phyloP scores from a whole-genome alignment of 306 rosid genomes.

The Mimosa pudica region DNA sequence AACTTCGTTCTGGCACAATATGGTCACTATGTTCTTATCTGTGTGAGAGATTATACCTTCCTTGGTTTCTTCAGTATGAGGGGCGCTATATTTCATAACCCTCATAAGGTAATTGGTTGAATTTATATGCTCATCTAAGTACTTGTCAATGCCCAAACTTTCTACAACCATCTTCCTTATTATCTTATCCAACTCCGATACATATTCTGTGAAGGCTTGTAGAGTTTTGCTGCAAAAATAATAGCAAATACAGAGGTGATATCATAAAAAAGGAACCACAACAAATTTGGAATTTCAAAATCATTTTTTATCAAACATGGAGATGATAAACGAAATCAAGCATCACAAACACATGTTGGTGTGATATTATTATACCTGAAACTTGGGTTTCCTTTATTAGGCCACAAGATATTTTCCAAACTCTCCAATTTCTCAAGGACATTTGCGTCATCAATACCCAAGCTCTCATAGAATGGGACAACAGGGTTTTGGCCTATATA shows the following conservation, averaged over 20 bases:
- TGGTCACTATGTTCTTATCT: background rate
- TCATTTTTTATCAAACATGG: too few species aligned
- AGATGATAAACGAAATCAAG: too few species aligned
- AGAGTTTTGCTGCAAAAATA: constrained; percentile 51
- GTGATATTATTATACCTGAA: constrained; percentile 41
- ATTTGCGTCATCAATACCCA: constrained; percentile 63
- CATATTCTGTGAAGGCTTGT: constrained; percentile 49
- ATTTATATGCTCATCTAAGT: constrained; percentile 36
- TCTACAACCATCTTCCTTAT: constrained; percentile 74
- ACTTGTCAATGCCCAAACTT: constrained; percentile 65
- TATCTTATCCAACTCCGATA: constrained; percentile 60
- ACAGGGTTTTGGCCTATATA: constrained; percentile 44
- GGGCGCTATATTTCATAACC: background rate
- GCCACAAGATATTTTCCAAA: constrained; percentile 29
- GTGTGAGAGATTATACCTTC: background rate
- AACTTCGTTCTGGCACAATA: background rate
- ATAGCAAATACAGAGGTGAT: background rate
- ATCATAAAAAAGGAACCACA: background rate
- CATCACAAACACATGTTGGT: too few species aligned
- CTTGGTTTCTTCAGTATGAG: background rate
- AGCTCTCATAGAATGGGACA: constrained; percentile 60
- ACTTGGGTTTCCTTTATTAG: constrained; percentile 34
- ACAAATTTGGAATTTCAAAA: background rate
- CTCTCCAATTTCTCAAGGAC: constrained; percentile 43
- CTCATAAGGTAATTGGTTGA: background rate